Conservation (phyloP, 73 alveolate genomes). For the Symbiodinium natans region DNA sequence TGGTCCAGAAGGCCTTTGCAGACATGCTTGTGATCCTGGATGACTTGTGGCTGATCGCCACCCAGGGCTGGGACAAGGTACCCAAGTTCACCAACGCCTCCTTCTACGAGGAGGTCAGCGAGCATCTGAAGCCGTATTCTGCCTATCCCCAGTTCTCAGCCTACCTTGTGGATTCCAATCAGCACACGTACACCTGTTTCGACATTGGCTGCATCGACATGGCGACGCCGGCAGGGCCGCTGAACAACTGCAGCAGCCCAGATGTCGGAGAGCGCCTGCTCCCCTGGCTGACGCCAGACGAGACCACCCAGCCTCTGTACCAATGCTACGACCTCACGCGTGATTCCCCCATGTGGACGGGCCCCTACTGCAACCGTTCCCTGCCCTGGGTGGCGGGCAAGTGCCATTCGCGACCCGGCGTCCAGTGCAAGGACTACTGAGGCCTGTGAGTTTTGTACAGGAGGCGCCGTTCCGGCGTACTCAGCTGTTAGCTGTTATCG, state of each 20-base stretch:
- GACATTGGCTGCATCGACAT: not conserved
- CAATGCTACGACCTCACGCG: not conserved
- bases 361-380: not conserved
- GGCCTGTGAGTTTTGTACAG: no score
- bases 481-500: no score
- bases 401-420: not conserved
- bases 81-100: no score
- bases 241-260: not conserved
- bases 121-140: no score
- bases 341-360: not conserved
- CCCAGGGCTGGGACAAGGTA: not conserved
- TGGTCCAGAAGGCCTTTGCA: not conserved
- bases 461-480: no score
- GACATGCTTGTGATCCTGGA: not conserved
- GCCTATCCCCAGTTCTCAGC: not conserved
- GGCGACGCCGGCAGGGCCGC: not conserved
- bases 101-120: no score
- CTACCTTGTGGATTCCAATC: not conserved
- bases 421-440: no score
- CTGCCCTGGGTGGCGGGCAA: not conserved
- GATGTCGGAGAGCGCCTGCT: conserved; percentile 21
- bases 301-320: no score
- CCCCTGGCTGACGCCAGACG: not conserved
- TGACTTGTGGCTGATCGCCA: not conserved
- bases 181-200: not conserved